These are phyloP conservation scores for Melampsora larici-populina DNA, from an alignment of 1,284 basidiomycete species.

Conservation along the genomic window DNA sequence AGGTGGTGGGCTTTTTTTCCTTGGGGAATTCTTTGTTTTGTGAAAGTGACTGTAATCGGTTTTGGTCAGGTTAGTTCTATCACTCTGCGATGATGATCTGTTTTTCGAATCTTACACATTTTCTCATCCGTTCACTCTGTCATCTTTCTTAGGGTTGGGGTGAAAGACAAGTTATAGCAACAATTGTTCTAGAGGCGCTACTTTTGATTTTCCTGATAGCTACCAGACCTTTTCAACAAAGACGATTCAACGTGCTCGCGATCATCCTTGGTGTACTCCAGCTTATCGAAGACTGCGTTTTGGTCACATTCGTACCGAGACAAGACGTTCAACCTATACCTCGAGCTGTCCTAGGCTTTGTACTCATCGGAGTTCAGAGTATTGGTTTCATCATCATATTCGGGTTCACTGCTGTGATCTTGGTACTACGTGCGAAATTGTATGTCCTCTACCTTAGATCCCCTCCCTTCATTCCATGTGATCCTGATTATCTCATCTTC, in stretches of 20 bases:
- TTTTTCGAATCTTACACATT: background rate
- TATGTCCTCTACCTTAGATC: background rate
- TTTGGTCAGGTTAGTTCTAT: constrained; percentile 46
- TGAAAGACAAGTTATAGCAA: constrained; percentile 51
- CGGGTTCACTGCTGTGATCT: constrained; percentile 46
- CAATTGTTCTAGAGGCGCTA: constrained; percentile 50
- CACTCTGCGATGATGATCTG: background rate
- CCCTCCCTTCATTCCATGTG: background rate
- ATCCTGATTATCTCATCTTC: background rate
- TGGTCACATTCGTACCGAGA: constrained; percentile 49
- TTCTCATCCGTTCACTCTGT: constrained; percentile 50
- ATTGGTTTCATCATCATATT: constrained; percentile 51
- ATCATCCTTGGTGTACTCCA: constrained; percentile 50
- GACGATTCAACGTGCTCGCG: constrained; percentile 50
- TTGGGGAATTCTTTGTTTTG: constrained; percentile 50
- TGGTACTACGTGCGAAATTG: background rate
- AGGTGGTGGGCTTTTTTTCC: constrained; percentile 48
- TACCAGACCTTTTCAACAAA: constrained; percentile 50
- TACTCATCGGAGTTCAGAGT: constrained; percentile 49
- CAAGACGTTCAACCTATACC: constrained; percentile 51
- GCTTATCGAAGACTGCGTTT: constrained; percentile 49
- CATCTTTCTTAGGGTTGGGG: constrained; percentile 47
- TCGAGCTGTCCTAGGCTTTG: constrained; percentile 51
- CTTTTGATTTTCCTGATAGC: constrained; percentile 49
- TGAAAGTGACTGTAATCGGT: constrained; percentile 48